Base-by-base conservation (phyloP, 2,329 filamentous ascomycete species). In the Trichoderma gracile region DNA sequence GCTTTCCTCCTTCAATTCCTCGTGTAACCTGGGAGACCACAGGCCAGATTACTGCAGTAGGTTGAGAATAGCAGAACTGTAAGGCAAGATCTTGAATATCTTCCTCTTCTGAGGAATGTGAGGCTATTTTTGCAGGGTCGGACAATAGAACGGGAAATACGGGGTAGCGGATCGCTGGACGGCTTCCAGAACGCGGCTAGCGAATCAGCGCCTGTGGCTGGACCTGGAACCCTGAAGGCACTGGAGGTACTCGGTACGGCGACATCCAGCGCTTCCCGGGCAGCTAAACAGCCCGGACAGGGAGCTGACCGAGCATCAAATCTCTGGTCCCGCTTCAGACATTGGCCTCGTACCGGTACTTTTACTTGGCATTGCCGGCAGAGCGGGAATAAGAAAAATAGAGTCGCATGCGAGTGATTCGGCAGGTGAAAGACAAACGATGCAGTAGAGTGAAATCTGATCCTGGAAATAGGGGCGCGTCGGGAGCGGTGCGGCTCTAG, bases 161-260 rank as follows among this genome's bases (percentile, higher is more conserved):
- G 57, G 57, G 57, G 57, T 61, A 61, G 47, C 46, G 57, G 43
- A 47, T 53, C 30, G 38, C 38, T 61, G 53, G 57, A 25, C 38
- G 46, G 23, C 57, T 61, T 61, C 57, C 46, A 61, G 57, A 61
- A 61, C 12, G 47, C 21, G 46, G 33, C 57, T 61, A 61, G 38
- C 47, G 23, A 38, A 38, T 14, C 33, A 38, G 33, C 33, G 33
- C 33, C 30, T 30, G 30, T 38, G 5, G 10, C 30, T 10, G 8
- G 30, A 3, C 30, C 12, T 14, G 10, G 12, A 14, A 14, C 12
- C 33, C 4, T 38, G 3, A 14, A 14, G 12, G 33, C 33, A 14
- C 33, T 38, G 33, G 12, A 38, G 33, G 33, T 38, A 38, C 10
- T 38, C 33, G 33, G 33, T 38, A 38, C 33, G 10, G 10, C 33